Evolutionary conservation across 2,329 filamentous ascomycete genomes (phyloP), one percentile per base, ranked within the genome.

Genomic region (Niveomyces coronatus): DNA sequence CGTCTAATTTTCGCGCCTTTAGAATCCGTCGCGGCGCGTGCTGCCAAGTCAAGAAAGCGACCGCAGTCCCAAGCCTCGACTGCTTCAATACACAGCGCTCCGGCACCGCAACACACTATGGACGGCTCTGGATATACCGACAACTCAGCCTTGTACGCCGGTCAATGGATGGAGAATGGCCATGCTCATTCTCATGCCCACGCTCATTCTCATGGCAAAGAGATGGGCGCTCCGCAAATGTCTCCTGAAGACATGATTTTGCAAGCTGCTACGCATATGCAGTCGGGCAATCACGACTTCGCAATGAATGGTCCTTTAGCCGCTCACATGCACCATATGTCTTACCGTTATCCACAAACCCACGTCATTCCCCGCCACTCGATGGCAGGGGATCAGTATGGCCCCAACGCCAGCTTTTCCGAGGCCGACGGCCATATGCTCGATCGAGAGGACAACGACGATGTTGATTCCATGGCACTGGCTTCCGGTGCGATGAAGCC

Each of bases 181-280:
- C 64, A 68, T 45, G 49, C n/a, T n/a, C n/a, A n/a, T n/a, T n/a
- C n/a, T n/a, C n/a, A n/a, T n/a, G n/a, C n/a, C n/a, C n/a, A n/a
- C n/a, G n/a, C n/a, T n/a, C n/a, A n/a, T n/a, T n/a, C 47, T 35
- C 64, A 67, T 37, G 49, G 59, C 9, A 65, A 65, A 49, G 62
- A 65, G 33, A 63, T 73, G 45, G 51, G 55, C 7, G 50, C 56
- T 13, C 56, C 62, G 22, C 65, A 68, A 37, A 65, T 79, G 62
- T 66, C 70, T 3, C 58, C 71, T 17, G 75, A 79, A 47, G 73
- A 75, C 43, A 68, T 78, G 58, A 68, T 79, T 33, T 60, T 79
- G 44, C 70, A 75, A 40, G 68, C 70, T 14, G 67, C 70, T 19
- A 64, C 68, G 16, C 74, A 76, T 45, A 64, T 78, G 49, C 70